These are phyloP conservation scores for Oryza glumipatula DNA, from an alignment of 176 grass and related monocot species.

Conservation along the genomic window DNA sequence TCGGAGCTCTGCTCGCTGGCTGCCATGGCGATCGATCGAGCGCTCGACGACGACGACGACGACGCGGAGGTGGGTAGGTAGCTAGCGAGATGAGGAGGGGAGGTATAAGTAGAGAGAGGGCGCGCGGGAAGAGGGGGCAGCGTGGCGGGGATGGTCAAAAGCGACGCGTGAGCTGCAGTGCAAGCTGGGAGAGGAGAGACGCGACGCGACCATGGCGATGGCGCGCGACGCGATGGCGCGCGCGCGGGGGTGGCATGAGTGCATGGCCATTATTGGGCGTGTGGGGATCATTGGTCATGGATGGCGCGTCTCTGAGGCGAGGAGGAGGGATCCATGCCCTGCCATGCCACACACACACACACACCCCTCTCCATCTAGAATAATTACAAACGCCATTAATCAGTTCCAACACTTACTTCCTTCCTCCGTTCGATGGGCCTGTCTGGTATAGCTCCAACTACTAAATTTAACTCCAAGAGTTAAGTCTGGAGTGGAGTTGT, in stretches of 20 bases:
- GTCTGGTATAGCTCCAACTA: too few relatives aligned
- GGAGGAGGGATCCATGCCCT: background rate
- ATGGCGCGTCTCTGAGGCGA: background rate
- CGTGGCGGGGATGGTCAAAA: background rate
- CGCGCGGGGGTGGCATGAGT: background rate
- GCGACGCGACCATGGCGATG: background rate
- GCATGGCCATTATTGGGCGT: background rate
- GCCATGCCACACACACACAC: background rate
- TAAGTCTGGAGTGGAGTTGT: too few relatives aligned
- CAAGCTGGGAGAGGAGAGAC: background rate
- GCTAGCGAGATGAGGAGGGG: background rate
- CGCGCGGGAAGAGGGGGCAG: background rate
- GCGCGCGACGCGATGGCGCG: too few relatives aligned
- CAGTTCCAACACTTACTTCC: background rate
- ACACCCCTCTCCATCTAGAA: background rate
- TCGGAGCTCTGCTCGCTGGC: slow-evolving; percentile 46
- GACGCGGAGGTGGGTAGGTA: background rate
- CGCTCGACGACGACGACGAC: background rate
- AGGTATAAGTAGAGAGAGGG: background rate
- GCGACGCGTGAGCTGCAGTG: background rate
- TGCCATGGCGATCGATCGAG: background rate
- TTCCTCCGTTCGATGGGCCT: too few relatives aligned
- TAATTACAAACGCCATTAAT: background rate
- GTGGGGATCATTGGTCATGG: background rate
- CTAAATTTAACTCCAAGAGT: too few relatives aligned